phyloP scores from a whole-genome alignment of 768 basidiomycete species.

The Phlebiopsis flavidoalba region DNA sequence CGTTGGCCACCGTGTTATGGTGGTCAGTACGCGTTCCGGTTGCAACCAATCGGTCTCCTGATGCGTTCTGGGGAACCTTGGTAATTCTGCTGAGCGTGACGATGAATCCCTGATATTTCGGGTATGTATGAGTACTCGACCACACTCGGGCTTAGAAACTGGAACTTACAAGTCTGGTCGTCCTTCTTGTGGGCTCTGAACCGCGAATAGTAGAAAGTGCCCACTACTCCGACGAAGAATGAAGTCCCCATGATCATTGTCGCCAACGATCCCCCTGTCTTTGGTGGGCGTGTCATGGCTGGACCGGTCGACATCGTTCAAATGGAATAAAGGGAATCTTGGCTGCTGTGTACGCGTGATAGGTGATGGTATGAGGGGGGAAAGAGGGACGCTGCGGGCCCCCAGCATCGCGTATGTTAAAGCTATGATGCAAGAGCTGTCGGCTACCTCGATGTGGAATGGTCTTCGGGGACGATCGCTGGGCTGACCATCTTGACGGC shows the following conservation, averaged over 20 bases:
- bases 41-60: neutral
- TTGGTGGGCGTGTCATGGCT: neutral
- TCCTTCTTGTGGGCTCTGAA: constrained; percentile 7
- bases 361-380: neutral
- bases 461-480: neutral
- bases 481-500: neutral
- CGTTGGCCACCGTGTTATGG: neutral
- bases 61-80: neutral
- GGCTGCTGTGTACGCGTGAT: neutral
- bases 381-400: neutral
- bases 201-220: constrained; percentile 5
- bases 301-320: neutral
- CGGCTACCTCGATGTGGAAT: neutral
- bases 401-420: neutral
- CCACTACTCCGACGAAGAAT: neutral
- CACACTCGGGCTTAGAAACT: neutral
- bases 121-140: neutral
- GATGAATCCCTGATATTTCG: constrained; percentile 5
- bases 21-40: neutral
- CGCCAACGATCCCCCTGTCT: neutral
- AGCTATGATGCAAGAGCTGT: neutral
- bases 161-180: constrained; percentile 7
- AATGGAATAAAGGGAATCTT: neutral
- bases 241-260: constrained; percentile 5
- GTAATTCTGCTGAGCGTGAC: constrained; percentile 6